Base-by-base conservation (phyloP, 2,329 filamentous ascomycete genomes). In the Pseudocercospora vitis region DNA sequence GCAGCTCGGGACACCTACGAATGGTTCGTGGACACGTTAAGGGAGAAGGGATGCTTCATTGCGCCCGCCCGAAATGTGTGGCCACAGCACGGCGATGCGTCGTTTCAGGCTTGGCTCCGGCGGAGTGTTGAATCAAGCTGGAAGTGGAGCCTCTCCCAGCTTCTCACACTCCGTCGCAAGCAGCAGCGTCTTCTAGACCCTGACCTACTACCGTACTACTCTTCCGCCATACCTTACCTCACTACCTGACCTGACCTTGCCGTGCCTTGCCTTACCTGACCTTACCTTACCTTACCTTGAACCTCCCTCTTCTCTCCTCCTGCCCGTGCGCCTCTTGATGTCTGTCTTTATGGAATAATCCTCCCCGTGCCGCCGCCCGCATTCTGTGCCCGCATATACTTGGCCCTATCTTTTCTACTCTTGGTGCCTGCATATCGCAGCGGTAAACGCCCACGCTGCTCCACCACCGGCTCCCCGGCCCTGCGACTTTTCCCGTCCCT, bases 271-370 rank as follows among this genome's bases (percentile, higher is more conserved):
- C 33, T 45, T 23, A n/a, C 26, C 40, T 14, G 40, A 16, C 3
- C 35, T 40, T n/a, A n/a, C n/a, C 35, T 5, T 18, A 11, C 16
- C 3, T 11, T 16, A 40, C 14, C 35, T 40, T 16, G 4, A 40
- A 21, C 23, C 29, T 14, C 14, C 28, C 18, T 23, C 29, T 19
- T 40, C 33, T 44, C 49, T 33, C 23, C 21, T 40, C 23, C 14
- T 39, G 32, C 33, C 35, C 33, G 48, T 29, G 33, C 39, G 28
- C 48, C 44, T 32, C 45, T 42, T 29, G 21, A 24, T 31, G 48
- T 51, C 48, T 51, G 50, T 52, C 50, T 37, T 47, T 46, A 29
- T 46, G 31, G 50, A n/a, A 52, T 26, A 52, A 31, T 52, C 39
- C 14, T 32, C 26, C 37, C 35, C 28, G 37, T 24, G 24, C 45